Conservation (phyloP, 2,329 filamentous ascomycete genomes). For the Claviceps africana region DNA sequence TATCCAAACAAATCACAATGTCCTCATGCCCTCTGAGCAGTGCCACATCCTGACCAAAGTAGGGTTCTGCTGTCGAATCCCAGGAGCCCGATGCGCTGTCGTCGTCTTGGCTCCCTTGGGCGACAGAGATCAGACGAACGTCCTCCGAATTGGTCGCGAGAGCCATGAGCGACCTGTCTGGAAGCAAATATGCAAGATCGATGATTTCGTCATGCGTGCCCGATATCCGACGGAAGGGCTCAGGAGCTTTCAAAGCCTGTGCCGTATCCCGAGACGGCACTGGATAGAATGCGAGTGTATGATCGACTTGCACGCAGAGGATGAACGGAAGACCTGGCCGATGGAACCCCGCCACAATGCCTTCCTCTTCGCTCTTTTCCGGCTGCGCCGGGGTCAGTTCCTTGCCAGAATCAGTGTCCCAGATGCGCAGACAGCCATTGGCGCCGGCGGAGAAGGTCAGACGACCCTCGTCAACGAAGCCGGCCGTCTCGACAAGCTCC, state of each 20-base stretch:
- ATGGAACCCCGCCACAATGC: constrained; percentile 60
- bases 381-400: constrained; percentile 67
- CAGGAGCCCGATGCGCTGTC: constrained; percentile 10
- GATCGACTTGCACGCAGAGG: constrained; percentile 75
- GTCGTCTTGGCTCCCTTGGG: constrained; percentile 18
- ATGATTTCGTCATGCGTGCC: constrained; percentile 98
- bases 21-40: constrained; percentile 83
- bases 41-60: constrained; percentile 82
- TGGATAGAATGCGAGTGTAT: constrained; percentile 66
- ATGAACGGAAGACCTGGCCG: constrained; percentile 53
- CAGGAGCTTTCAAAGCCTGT: constrained; percentile 23
- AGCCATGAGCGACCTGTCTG: constrained; percentile 68
- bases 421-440: constrained; percentile 69
- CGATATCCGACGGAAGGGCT: constrained; percentile 64
- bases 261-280: constrained; percentile 26
- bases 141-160: constrained; percentile 93
- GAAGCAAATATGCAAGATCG: constrained; percentile 74
- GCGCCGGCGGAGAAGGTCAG: constrained; percentile 76
- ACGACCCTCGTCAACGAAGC: constrained; percentile 58
- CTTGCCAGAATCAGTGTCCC: constrained; percentile 61
- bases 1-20: constrained; percentile 86
- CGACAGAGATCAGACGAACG: constrained; percentile 69
- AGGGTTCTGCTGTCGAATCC: constrained; percentile 26
- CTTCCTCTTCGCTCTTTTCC: constrained; percentile 44
- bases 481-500: constrained; percentile 72